A percentile compares a stretch with the other conserved stretches of the same genome.
These are phyloP conservation scores for Xylaria castorea DNA, from an alignment of 495 filamentous ascomycete genomes.

Conservation along the genomic window DNA sequence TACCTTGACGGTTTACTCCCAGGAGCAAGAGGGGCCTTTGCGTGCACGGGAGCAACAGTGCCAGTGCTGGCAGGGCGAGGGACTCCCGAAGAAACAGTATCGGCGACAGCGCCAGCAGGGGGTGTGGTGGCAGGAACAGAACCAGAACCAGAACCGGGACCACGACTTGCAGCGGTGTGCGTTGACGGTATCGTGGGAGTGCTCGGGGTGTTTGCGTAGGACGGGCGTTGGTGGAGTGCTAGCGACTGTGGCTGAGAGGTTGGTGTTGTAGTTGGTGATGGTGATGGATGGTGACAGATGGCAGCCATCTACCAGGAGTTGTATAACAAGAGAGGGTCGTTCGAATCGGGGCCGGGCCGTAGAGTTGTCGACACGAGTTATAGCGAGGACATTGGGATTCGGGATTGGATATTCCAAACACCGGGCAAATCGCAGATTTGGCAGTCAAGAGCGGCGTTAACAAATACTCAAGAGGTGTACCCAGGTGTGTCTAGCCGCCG, in stretches of 20 bases:
- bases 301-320: constrained; percentile 29
- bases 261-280: constrained; percentile 6
- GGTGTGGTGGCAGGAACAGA: neutral
- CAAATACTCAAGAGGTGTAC: constrained; percentile 9
- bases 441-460: constrained; percentile 3
- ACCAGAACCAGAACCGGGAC: neutral
- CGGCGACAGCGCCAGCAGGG: neutral
- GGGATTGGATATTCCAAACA: constrained; percentile 16
- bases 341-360: constrained; percentile 19
- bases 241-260: constrained; percentile 8
- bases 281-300: constrained; percentile 18
- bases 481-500: neutral
- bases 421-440: constrained; percentile 16
- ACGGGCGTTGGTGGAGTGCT: constrained; percentile 7
- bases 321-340: constrained; percentile 14
- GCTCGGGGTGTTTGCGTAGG: constrained; percentile 15
- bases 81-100: neutral
- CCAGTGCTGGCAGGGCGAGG: neutral
- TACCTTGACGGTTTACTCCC: constrained; percentile 17
- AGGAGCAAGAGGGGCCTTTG: neutral
- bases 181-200: neutral
- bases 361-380: constrained; percentile 18
- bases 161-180: neutral
- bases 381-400: constrained; percentile 11
- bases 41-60: neutral